Base-by-base conservation (phyloP, 2,329 filamentous ascomycete genomes). In the Diaporthe eres region DNA sequence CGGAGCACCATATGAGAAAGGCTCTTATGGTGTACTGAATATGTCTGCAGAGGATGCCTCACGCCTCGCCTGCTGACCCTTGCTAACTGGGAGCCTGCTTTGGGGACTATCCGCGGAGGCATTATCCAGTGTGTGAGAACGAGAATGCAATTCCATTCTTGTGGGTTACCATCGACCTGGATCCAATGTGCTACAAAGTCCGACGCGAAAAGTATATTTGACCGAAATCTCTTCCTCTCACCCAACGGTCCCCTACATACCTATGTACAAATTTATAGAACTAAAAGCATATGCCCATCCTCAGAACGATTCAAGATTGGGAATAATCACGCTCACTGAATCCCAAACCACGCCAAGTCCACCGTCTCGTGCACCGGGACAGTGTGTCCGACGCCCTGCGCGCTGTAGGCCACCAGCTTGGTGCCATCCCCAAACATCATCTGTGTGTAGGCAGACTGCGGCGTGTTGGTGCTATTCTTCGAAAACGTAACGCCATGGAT, bases 341-440 rank as follows among this genome's bases (percentile, higher is more conserved):
- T 63, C 1, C 74, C 74, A 65, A 75, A 79, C 42, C 71, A 79
- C 15, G 51, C 61, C 12, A 79, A 58, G 28, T 78, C 70, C 49
- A 74, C 55, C 1, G 53, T 63, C 76, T 81, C 81, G 47, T 83
- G 79, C n/a, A 81, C 80, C 0, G 81, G 77, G 3, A 81, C 78
- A 28, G 74, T 80, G 51, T 84, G 82, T 0, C 81, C 81, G 0
- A 81, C 76, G 0, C 81, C 81, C 28, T 81, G 74, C 0, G 78
- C 80, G 31, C 81, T 79, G 77, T 80, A 83, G 10, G 81, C 82
- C 65, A 79, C 77, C 15, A 83, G 72, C 75, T 83, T 79, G 1
- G 78, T 79, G 13, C 82, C 82, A 72, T 84, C 82, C 6, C 82
- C 82, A 67, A 80, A 83, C 28, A 82, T 71, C 61, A 79, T 77